Conservation (phyloP, 495 filamentous ascomycete genomes). For the Xylaria venustula region DNA sequence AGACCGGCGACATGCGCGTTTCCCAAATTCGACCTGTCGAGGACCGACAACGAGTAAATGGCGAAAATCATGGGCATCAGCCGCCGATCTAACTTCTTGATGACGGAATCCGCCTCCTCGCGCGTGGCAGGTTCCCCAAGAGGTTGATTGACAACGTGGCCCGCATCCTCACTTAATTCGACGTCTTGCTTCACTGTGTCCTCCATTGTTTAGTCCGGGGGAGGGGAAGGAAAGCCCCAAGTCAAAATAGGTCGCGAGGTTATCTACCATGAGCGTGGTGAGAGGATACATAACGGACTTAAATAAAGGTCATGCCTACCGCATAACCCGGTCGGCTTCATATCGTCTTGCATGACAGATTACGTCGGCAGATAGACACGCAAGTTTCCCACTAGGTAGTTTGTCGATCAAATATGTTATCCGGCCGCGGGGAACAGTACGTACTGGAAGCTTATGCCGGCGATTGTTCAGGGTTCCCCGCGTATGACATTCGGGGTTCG, state of each 20-base stretch:
- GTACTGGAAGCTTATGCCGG: too few relatives aligned
- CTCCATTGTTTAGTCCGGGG: neutral
- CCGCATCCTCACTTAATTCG: neutral
- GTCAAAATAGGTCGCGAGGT: too few relatives aligned
- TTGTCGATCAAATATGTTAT: too few relatives aligned
- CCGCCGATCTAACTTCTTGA: conserved; percentile 39
- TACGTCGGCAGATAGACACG: too few relatives aligned
- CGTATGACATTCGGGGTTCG: too few relatives aligned
- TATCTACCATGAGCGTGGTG: neutral
- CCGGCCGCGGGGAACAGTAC: conserved; percentile 3
- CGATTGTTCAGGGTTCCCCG: too few relatives aligned
- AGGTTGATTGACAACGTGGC: neutral
- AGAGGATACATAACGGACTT: neutral
- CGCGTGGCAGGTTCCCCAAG: conserved; percentile 4
- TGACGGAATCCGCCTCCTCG: conserved; percentile 30
- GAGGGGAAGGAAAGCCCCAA: neutral
- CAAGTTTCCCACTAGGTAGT: too few relatives aligned
- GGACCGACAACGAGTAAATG: conserved; percentile 70
- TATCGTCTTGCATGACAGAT: too few relatives aligned
- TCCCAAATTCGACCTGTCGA: conserved; percentile 64
- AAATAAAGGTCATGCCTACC: neutral
- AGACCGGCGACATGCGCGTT: conserved; percentile 56
- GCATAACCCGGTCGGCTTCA: neutral
- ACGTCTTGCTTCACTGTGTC: neutral
- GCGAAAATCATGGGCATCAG: conserved; percentile 44